Evolutionary conservation across 495 filamentous ascomycete genomes (phyloP), one percentile per base, ranked within the genome.

Genomic region (Aspergillus cavernicola): DNA sequence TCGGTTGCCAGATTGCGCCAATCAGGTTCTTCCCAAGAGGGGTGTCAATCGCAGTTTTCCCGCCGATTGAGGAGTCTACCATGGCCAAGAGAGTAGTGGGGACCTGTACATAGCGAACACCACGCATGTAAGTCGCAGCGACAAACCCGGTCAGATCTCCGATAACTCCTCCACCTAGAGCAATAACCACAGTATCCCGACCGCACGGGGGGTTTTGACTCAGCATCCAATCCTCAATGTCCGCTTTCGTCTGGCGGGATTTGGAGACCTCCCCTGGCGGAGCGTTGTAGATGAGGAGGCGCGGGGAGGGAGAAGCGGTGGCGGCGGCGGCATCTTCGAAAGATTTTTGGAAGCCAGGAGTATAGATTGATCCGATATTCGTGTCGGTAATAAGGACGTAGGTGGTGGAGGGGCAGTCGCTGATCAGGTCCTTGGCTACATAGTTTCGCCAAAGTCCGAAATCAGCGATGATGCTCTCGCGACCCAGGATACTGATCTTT

Each of bases 21-120:
- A 97, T 88, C 45, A 98, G 75, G 66, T 98, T 98, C 78, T 98
- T 98, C 42, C 93, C 93, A 60, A 90, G 79, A n/a, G 93, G 92
- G 1, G 88, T 92, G 62, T 98, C 93, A 66, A 98, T 97, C 46
- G 93, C 93, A 13, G 95, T 97, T 80, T 98, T 98, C 38, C 93
- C 93, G 49, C 93, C 93, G 68, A 98, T 96, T 36, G 90, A 96
- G 26, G 92, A 97, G 72, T 98, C 93, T 16, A 98, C 93, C 93
- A 98, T 98, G 53, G 95, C 82, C 50, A 98, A 80, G 32, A 98
- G 77, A 0, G 92, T 95, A 35, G 93, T 97, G 2, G 93, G 93
- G 46, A 97, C 90, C 73, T 98, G 95, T 29, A 96, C 90, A 70
- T 93, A 95, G 59, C 88, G 88, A 41, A 98, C 88, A 39, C 95